phyloP scores from a whole-genome alignment of 108 stramenopile genomes.

The Seminavis robusta region DNA sequence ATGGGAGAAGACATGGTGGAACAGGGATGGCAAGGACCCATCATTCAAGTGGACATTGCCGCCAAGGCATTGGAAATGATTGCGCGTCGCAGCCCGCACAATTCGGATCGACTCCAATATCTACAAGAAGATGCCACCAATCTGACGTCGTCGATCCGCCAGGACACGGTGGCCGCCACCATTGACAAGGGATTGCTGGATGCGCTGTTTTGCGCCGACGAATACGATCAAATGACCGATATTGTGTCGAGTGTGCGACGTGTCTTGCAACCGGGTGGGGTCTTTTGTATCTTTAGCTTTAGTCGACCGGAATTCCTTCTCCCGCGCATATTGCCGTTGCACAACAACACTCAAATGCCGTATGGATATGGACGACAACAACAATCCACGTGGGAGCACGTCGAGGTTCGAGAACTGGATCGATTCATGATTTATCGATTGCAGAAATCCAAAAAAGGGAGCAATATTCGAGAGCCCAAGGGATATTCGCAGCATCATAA shows the following conservation, averaged over 20 bases:
- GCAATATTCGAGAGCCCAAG: too few relatives aligned
- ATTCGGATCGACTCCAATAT: too few relatives aligned
- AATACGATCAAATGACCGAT: conserved; percentile 34
- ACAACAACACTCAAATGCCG: background rate
- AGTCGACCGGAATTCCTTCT: conserved; percentile 73
- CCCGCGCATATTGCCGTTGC: conserved; percentile 4
- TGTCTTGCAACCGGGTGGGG: conserved; percentile 55
- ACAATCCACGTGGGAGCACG: conserved; percentile 15
- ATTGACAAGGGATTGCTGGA: conserved; percentile 84
- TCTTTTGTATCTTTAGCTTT: conserved; percentile 60
- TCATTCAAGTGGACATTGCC: conserved; percentile 68
- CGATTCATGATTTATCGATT: conserved; percentile 30
- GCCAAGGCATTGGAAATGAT: conserved; percentile 56
- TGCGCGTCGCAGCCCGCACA: conserved; percentile 35
- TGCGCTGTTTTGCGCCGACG: conserved; percentile 61
- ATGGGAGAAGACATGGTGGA: conserved; percentile 68
- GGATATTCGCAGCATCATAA: too few relatives aligned
- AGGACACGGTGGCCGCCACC: conserved; percentile 54
- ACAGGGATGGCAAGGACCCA: conserved; percentile 32
- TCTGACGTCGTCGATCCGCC: conserved; percentile 57
- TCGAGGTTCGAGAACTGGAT: conserved; percentile 30
- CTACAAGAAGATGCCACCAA: conserved; percentile 68
- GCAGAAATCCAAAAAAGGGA: conserved; percentile 30
- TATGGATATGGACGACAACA: background rate
- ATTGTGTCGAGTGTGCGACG: conserved; percentile 64